Conservation (phyloP, 768 basidiomycete genomes). For the Agaricus subrufescens region DNA sequence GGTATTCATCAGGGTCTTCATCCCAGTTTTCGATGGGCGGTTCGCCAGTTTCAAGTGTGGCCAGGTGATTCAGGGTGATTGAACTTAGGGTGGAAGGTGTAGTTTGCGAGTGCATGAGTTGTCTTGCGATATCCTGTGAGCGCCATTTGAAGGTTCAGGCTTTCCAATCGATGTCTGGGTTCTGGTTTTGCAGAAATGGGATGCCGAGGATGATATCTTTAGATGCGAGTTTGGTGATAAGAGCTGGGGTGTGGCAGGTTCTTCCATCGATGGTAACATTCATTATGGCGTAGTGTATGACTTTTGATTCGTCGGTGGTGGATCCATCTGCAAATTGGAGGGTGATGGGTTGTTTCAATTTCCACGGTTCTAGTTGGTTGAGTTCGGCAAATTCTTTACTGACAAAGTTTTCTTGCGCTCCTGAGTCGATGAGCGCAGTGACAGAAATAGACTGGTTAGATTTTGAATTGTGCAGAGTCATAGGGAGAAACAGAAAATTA, state of each 20-base stretch:
- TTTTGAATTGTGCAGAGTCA: background rate
- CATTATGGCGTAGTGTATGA: background rate
- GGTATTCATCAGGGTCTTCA: background rate
- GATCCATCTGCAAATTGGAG: background rate
- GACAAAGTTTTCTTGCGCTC: constrained; percentile 14
- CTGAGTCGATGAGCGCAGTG: constrained; percentile 7
- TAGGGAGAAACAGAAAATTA: background rate
- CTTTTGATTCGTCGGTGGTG: background rate
- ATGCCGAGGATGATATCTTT: constrained; percentile 9
- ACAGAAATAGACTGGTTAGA: background rate
- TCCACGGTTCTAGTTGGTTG: background rate
- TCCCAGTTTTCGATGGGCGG: background rate
- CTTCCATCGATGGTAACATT: background rate
- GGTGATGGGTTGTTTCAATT: background rate
- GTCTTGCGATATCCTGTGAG: background rate
- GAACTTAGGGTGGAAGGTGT: background rate
- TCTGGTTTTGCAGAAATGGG: constrained; percentile 4
- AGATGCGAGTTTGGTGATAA: constrained; percentile 9
- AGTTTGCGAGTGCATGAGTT: background rate
- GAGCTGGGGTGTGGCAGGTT: background rate
- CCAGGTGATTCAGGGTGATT: background rate
- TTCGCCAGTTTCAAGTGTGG: background rate
- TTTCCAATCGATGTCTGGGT: constrained; percentile 12
- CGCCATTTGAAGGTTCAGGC: background rate
- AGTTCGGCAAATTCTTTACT: background rate